Percentiles rank a stretch among this genome's conserved stretches.
phyloP scores from a whole-genome alignment of 2,329 filamentous ascomycete genomes.

The Fusarium pilosicola region DNA sequence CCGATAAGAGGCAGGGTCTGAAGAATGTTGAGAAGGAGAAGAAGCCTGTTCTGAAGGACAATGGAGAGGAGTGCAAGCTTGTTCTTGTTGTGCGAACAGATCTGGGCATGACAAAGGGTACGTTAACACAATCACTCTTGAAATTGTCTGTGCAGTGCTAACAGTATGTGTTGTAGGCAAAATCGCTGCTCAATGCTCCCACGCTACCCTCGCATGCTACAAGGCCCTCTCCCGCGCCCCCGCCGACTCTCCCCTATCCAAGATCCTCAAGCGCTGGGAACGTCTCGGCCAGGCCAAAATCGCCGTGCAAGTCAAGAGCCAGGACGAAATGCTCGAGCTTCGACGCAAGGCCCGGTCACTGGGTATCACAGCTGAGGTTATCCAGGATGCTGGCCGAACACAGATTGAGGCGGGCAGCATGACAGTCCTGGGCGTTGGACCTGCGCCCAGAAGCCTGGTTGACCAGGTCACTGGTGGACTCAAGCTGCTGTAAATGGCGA shows the following conservation, averaged over 20 bases:
- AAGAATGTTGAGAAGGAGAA: conserved; percentile 55
- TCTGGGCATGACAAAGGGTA: conserved; percentile 97
- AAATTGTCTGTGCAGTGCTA: background rate
- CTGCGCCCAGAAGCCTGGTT: conserved; percentile 85
- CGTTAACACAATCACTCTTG: conserved; percentile 27
- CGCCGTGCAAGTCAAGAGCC: conserved; percentile 85
- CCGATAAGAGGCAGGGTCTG: conserved; percentile 68
- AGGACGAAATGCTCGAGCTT: conserved; percentile 80
- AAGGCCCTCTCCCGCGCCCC: conserved; percentile 76
- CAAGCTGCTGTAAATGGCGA: conserved; percentile 74
- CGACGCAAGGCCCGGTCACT: conserved; percentile 84
- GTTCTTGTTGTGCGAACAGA: conserved; percentile 93
- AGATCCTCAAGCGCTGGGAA: conserved; percentile 86
- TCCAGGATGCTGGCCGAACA: conserved; percentile 94
- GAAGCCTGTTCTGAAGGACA: conserved; percentile 48
- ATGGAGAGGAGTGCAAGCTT: conserved; percentile 88
- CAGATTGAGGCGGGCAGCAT: conserved; percentile 94
- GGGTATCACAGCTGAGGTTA: conserved; percentile 87
- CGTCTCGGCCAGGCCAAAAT: conserved; percentile 89
- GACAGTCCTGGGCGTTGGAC: conserved; percentile 87
- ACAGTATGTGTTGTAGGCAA: conserved; percentile 71
- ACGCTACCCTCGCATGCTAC: conserved; percentile 98
- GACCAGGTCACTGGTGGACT: conserved; percentile 86
- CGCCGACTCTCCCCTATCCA: conserved; percentile 63
- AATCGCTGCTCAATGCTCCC: conserved; percentile 93